Evolutionary conservation across 768 basidiomycete genomes (phyloP).

Genomic region (Mycena haematopus): DNA sequence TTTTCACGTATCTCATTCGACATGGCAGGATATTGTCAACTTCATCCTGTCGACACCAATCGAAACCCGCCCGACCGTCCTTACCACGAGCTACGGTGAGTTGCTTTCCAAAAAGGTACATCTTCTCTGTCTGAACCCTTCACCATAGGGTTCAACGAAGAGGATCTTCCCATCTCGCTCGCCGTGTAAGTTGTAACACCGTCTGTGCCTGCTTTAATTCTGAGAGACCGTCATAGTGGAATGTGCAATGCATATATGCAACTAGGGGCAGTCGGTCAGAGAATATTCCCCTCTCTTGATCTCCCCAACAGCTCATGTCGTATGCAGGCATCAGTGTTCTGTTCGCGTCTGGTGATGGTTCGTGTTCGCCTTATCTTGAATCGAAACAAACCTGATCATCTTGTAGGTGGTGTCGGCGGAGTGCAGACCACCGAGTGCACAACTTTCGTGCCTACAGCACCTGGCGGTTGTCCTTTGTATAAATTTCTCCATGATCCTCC

Average conservation of each 20-base stretch:
- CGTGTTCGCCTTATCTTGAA: conserved; percentile 14
- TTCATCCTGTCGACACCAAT: conserved; percentile 48
- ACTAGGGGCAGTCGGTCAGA: conserved; percentile 44
- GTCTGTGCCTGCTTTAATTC: too few relatives aligned
- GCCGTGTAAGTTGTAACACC: background rate
- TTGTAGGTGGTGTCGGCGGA: conserved; percentile 23
- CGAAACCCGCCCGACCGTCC: conserved; percentile 47
- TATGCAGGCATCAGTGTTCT: conserved; percentile 36
- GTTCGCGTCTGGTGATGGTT: conserved; percentile 37
- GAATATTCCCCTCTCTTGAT: background rate
- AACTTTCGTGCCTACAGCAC: conserved; percentile 41
- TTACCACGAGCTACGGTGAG: conserved; percentile 44
- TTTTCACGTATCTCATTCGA: conserved; percentile 26
- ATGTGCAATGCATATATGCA: conserved; percentile 38
- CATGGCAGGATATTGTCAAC: conserved; percentile 28
- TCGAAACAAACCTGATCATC: conserved; percentile 28
- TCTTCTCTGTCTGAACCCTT: too few relatives aligned
- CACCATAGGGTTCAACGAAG: conserved; percentile 37
- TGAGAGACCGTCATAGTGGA: conserved; percentile 26
- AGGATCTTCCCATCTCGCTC: conserved; percentile 41
- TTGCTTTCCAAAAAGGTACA: too few relatives aligned
- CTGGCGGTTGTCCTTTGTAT: conserved; percentile 44
- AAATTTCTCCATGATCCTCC: conserved; percentile 29
- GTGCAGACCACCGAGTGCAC: conserved; percentile 39
- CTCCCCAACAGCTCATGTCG: background rate